Evolutionary conservation across 495 filamentous ascomycete genomes (phyloP).

Genomic region (Darksidea phi): DNA sequence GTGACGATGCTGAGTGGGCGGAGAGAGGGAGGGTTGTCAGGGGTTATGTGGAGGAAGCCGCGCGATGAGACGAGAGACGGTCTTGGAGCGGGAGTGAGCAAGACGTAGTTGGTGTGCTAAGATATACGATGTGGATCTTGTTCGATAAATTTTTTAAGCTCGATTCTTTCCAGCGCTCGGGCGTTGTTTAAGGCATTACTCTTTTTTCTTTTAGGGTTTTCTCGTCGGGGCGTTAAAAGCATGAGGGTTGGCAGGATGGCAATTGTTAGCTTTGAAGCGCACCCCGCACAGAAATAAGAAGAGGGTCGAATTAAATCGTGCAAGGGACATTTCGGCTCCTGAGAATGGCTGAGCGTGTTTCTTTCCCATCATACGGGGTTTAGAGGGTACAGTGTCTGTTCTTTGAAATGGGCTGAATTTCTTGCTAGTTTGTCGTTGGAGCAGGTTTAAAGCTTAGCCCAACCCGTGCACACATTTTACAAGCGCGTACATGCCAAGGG

Average conservation of each 20-base stretch:
- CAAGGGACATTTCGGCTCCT: no score
- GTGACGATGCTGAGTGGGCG: slow-evolving; percentile 21
- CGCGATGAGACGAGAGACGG: slow-evolving; percentile 2
- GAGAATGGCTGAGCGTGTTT: no score
- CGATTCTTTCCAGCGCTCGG: slow-evolving; percentile 8
- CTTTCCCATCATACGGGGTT: no score
- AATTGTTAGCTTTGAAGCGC: not conserved
- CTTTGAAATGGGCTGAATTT: no score
- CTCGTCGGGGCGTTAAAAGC: not conserved
- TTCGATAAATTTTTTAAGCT: not conserved
- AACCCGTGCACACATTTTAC: no score
- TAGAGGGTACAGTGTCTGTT: no score
- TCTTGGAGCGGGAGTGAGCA: not conserved
- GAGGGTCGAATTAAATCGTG: no score
- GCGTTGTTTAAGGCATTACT: no score
- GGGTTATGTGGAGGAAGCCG: slow-evolving; percentile 24
- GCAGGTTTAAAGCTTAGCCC: no score
- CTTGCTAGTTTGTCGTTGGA: no score
- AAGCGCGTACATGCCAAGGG: no score
- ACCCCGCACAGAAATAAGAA: not conserved
- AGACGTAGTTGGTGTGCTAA: not conserved
- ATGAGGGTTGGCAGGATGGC: not conserved
- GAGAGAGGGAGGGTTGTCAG: slow-evolving; percentile 26
- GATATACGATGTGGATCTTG: not conserved
- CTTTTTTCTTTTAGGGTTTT: not conserved